Evolutionary conservation across 257 asterid genomes (phyloP).

Genomic region (Coffea eugenioides): DNA sequence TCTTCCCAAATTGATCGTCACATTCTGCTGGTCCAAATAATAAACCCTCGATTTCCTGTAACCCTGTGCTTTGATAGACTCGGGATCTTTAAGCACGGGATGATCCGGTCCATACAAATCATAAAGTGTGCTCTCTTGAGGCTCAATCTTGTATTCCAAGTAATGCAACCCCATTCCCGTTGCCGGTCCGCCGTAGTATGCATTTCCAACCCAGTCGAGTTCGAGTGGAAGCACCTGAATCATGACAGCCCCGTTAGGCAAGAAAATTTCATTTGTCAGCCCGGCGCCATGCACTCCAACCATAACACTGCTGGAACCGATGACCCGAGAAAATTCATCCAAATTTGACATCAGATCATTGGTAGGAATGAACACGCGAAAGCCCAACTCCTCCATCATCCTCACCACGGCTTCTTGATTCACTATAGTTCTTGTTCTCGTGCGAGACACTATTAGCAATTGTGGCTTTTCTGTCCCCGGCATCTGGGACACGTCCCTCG

Average conservation of each 20-base stretch:
- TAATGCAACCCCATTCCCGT: slow-evolving; percentile 40
- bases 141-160: slow-evolving; percentile 49
- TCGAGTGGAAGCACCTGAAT: slow-evolving; percentile 48
- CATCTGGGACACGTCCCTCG: slow-evolving; percentile 31
- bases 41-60: slow-evolving; percentile 26
- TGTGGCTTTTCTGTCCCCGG: slow-evolving; percentile 14
- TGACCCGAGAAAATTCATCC: slow-evolving; percentile 22
- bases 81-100: slow-evolving; percentile 40
- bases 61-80: slow-evolving; percentile 33
- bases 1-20: slow-evolving; percentile 42
- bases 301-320: slow-evolving; percentile 49
- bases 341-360: slow-evolving; percentile 24
- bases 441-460: slow-evolving; percentile 41
- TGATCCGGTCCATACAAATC: slow-evolving; percentile 37
- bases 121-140: slow-evolving; percentile 54
- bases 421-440: slow-evolving; percentile 37
- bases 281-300: slow-evolving; percentile 73
- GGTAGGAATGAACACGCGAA: slow-evolving; percentile 34
- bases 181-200: slow-evolving; percentile 48
- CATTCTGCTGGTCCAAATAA: slow-evolving; percentile 48
- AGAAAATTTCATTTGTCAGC: slow-evolving; percentile 51
- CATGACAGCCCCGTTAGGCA: slow-evolving; percentile 47
- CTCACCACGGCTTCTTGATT: slow-evolving; percentile 45
- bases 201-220: slow-evolving; percentile 40
- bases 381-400: slow-evolving; percentile 47